These are phyloP conservation scores for cucumber (Cucumis sativus) DNA, from an alignment of 306 rosid species.

Conservation along the genomic window Cucumber_9930_V3 NC_026658.2:5361001-5361500, in stretches of 20 bases:
- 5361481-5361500: background rate
- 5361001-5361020: background rate
- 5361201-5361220: background rate
- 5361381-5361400: background rate
- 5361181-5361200: background rate
- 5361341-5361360: background rate
- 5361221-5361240: background rate
- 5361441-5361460: background rate
- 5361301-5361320: background rate
- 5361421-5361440: background rate
- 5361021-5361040: background rate
- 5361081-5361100: slow-evolving; percentile 93
- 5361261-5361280: background rate
- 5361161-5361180: slow-evolving; percentile 18
- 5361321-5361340: background rate
- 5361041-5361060: background rate
- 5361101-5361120: slow-evolving; percentile 84
- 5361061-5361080: slow-evolving; percentile 40
- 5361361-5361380: background rate
- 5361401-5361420: background rate
- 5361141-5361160: slow-evolving; percentile 99
- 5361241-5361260: background rate
- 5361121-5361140: slow-evolving; percentile 85
- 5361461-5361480: background rate
- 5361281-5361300: background rate